phyloP scores from a whole-genome alignment of 495 filamentous ascomycete genomes.

The Penicillium parvum region DNA sequence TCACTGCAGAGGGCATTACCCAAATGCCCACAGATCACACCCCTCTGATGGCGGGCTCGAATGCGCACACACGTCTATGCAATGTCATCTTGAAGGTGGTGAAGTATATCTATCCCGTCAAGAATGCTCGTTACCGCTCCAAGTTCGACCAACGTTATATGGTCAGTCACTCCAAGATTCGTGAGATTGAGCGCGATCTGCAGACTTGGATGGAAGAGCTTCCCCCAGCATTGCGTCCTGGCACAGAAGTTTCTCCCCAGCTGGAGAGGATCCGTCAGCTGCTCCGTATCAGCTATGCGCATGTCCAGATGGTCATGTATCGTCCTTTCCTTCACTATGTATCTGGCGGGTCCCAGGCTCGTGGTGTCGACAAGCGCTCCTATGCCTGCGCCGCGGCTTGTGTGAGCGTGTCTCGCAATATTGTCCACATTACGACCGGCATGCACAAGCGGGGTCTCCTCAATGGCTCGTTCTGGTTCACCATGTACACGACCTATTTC shows the following conservation, averaged over 20 bases:
- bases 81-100: constrained; percentile 79
- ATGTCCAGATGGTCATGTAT: constrained; percentile 94
- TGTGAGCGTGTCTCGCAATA: constrained; percentile 87
- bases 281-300: constrained; percentile 79
- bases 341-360: constrained; percentile 61
- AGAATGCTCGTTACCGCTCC: constrained; percentile 51
- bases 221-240: constrained; percentile 68
- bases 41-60: constrained; percentile 74
- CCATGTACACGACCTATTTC: constrained; percentile 94
- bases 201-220: constrained; percentile 78
- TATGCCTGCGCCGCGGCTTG: constrained; percentile 92
- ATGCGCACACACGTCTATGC: constrained; percentile 78
- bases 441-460: constrained; percentile 82
- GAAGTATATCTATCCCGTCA: constrained; percentile 84
- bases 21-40: constrained; percentile 70
- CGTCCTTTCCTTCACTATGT: constrained; percentile 94
- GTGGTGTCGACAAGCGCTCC: constrained; percentile 74
- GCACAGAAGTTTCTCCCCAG: constrained; percentile 65
- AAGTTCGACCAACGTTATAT: constrained; percentile 65
- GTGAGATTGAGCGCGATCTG: constrained; percentile 86
- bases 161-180: constrained; percentile 82
- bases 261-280: constrained; percentile 82
- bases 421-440: constrained; percentile 84
- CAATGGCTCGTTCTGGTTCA: constrained; percentile 93
- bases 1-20: constrained; percentile 69